Evolutionary conservation across 352 stramenopile genomes (phyloP).

Genomic region (Thraustotheca clavata): DNA sequence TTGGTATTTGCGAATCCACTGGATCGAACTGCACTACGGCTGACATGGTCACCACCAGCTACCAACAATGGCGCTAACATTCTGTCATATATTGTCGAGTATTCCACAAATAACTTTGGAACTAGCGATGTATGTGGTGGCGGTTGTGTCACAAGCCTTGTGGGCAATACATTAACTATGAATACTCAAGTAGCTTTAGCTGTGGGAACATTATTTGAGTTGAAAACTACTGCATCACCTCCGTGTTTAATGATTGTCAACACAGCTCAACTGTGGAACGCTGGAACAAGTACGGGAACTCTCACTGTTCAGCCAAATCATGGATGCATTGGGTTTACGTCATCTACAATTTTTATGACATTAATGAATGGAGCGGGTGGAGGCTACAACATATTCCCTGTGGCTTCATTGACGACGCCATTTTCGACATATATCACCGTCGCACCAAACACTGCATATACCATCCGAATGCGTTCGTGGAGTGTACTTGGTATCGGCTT

Average conservation of each 20-base stretch:
- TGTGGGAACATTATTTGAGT: conserved; percentile 32
- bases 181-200: conserved; percentile 27
- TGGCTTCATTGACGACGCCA: conserved; percentile 10
- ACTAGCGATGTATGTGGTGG: conserved; percentile 33
- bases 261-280: conserved; percentile 34
- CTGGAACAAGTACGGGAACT: conserved; percentile 24
- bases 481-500: conserved; percentile 78
- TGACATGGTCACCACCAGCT: conserved; percentile 72
- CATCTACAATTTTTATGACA: conserved; percentile 30
- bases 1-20: conserved; percentile 69
- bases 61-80: conserved; percentile 62
- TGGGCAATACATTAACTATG: conserved; percentile 31
- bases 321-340: conserved; percentile 57
- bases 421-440: conserved; percentile 22
- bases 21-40: conserved; percentile 66
- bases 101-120: conserved; percentile 51
- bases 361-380: conserved; percentile 37
- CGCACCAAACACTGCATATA: conserved; percentile 53
- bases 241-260: conserved; percentile 44
- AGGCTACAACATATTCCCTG: conserved; percentile 31
- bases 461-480: conserved; percentile 67
- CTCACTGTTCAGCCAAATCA: conserved; percentile 41
- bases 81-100: conserved; percentile 77
- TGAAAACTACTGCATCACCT: conserved; percentile 32
- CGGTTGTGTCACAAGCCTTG: conserved; percentile 39